phyloP scores from a whole-genome alignment of 1,284 basidiomycete species.

The Pascua sp. region DNA sequence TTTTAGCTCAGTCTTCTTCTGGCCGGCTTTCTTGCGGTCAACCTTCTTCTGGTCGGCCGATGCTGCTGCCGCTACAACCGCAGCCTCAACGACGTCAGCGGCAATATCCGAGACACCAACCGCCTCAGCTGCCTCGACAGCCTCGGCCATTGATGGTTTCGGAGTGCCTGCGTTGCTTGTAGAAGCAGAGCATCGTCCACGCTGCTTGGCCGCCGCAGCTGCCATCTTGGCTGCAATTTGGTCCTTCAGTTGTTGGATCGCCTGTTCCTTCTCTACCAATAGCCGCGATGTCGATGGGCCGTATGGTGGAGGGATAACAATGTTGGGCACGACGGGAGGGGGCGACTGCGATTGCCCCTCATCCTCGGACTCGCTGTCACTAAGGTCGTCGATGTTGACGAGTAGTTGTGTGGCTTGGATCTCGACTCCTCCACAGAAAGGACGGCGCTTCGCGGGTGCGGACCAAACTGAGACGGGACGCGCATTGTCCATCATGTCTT shows the following conservation, averaged over 20 bases:
- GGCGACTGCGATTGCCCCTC: constrained; percentile 4
- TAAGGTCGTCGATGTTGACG: neutral
- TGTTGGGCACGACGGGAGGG: neutral
- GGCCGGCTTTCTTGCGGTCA: neutral
- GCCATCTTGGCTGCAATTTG: constrained; percentile 23
- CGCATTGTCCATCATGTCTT: constrained; percentile 36
- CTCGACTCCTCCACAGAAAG: constrained; percentile 10
- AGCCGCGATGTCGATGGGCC: constrained; percentile 13
- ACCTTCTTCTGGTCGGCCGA: constrained; percentile 1
- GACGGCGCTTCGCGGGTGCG: constrained; percentile 17
- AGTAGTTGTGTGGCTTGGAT: too few relatives aligned
- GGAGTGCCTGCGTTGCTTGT: too few relatives aligned
- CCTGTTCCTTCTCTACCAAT: constrained; percentile 34
- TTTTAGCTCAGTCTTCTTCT: neutral
- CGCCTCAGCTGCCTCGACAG: neutral
- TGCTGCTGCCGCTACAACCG: constrained; percentile 6
- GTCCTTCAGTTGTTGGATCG: constrained; percentile 34
- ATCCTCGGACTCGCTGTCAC: constrained; percentile 24
- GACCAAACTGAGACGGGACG: too few relatives aligned
- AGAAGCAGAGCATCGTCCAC: neutral
- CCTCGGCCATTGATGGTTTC: too few relatives aligned
- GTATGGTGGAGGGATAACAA: neutral
- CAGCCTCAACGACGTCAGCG: constrained; percentile 8
- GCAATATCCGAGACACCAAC: constrained; percentile 3
- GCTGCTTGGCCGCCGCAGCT: neutral